Percentiles rank a stretch among this genome's conserved stretches.
These are phyloP conservation scores for Exophiala viscosa DNA, from an alignment of 2,329 filamentous ascomycete species.

Conservation along the genomic window DNA sequence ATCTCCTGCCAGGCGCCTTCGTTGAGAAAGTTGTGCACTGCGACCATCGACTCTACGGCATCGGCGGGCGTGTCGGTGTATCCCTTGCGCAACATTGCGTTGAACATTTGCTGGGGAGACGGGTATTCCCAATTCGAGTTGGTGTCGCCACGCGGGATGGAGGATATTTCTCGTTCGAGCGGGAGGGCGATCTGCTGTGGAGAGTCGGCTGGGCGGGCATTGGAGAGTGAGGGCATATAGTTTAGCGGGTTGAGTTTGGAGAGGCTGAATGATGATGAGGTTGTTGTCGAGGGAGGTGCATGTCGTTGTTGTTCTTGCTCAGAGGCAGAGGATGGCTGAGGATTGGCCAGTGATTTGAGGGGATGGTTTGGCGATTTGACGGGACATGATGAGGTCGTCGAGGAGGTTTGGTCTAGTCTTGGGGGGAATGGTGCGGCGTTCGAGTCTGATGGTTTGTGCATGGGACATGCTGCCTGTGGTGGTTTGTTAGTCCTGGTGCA, in stretches of 20 bases:
- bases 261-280: conserved; percentile 45
- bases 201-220: conserved; percentile 63
- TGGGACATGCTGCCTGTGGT: conserved; percentile 62
- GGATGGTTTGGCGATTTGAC: conserved; percentile 28
- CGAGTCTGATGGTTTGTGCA: conserved; percentile 53
- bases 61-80: conserved; percentile 92
- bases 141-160: conserved; percentile 81
- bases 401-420: conserved; percentile 17
- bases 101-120: conserved; percentile 99
- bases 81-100: conserved; percentile 91
- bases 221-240: conserved; percentile 91
- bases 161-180: conserved; percentile 75
- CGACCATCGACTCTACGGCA: conserved; percentile 94
- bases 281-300: conserved; percentile 1
- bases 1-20: conserved; percentile 97
- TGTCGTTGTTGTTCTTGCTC: conserved; percentile 11
- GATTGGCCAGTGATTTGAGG: conserved; percentile 1
- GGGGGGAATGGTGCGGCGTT: conserved; percentile 30
- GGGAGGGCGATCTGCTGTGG: conserved; percentile 69
- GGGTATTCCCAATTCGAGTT: conserved; percentile 94
- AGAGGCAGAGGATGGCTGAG: conserved; percentile 22
- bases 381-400: conserved; percentile 33
- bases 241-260: conserved; percentile 77
- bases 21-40: conserved; percentile 96
- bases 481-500: conserved; percentile 8